A percentile compares a stretch with the other conserved stretches of the same genome.
phyloP scores from a whole-genome alignment of 768 basidiomycete species.

The Collybia sp. region DNA sequence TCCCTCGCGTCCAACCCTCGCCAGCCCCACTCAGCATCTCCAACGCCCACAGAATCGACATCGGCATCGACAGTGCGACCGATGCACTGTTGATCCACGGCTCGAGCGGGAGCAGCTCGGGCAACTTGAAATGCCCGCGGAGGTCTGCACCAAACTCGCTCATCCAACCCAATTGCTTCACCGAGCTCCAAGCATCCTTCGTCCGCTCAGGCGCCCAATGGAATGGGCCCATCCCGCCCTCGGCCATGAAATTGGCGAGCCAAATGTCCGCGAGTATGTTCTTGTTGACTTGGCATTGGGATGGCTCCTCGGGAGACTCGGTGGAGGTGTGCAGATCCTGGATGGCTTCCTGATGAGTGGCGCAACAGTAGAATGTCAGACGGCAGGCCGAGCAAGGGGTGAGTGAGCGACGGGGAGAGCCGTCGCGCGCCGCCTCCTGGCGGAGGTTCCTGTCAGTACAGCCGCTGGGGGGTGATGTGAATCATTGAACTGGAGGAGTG shows the following conservation, averaged over 20 bases:
- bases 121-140: background rate
- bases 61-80: conserved; percentile 18
- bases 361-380: conserved; percentile 19
- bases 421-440: conserved; percentile 7
- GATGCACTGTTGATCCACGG: conserved; percentile 6
- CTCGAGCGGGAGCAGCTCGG: background rate
- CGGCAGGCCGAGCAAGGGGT: conserved; percentile 17
- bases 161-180: background rate
- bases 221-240: background rate
- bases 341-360: conserved; percentile 16
- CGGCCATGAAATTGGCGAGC: background rate
- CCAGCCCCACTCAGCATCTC: conserved; percentile 12
- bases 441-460: conserved; percentile 19
- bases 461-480: conserved; percentile 9
- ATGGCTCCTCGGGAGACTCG: conserved; percentile 13
- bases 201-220: background rate
- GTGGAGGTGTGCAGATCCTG: conserved; percentile 10
- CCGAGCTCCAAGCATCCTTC: background rate
- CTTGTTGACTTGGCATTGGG: background rate
- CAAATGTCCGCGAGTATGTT: background rate
- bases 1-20: conserved; percentile 12
- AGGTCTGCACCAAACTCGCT: background rate
- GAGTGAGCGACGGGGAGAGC: conserved; percentile 7
- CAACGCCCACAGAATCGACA: conserved; percentile 19
- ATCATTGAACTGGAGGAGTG: too few relatives aligned